phyloP scores from a whole-genome alignment of 208 protist species.

The Trypanosoma mega region DNA sequence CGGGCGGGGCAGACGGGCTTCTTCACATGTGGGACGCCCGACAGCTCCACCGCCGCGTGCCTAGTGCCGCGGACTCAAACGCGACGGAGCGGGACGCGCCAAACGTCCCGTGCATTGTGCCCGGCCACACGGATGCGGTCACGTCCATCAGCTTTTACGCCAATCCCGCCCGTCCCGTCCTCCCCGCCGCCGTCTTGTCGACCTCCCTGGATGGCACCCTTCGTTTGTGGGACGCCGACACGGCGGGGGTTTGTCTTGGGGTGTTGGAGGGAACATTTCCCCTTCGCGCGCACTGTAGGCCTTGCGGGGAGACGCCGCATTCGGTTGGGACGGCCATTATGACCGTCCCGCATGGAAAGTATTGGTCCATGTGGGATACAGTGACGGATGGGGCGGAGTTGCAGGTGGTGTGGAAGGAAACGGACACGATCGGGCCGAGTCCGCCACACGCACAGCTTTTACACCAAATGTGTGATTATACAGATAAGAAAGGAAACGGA shows the following conservation, averaged over 20 bases:
- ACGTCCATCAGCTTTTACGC: constrained; percentile 72
- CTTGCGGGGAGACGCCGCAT: constrained; percentile 18
- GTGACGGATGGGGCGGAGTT: constrained; percentile 19
- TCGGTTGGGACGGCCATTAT: constrained; percentile 31
- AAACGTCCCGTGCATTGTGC: constrained; percentile 56
- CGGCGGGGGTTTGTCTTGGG: constrained; percentile 44
- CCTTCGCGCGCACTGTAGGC: constrained; percentile 63
- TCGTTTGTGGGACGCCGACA: constrained; percentile 75
- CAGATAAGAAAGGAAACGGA: no score
- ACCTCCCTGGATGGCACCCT: constrained; percentile 82
- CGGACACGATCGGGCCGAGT: background rate
- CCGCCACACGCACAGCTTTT: no score
- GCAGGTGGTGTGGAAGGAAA: constrained; percentile 27
- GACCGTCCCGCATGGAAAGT: constrained; percentile 44
- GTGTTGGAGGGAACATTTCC: constrained; percentile 45
- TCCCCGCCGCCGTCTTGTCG: constrained; percentile 56
- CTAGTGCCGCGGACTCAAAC: background rate
- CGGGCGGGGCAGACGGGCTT: constrained; percentile 62
- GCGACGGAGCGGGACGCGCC: background rate
- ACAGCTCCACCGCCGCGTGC: constrained; percentile 32
- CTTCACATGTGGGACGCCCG: constrained; percentile 84
- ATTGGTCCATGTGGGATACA: constrained; percentile 70
- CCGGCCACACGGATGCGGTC: constrained; percentile 81
- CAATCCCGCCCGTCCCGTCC: constrained; percentile 30
- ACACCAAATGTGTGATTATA: no score